Conservation (phyloP, 371 early-diverging fungal species). For the Rhizopus arrhizus region DNA sequence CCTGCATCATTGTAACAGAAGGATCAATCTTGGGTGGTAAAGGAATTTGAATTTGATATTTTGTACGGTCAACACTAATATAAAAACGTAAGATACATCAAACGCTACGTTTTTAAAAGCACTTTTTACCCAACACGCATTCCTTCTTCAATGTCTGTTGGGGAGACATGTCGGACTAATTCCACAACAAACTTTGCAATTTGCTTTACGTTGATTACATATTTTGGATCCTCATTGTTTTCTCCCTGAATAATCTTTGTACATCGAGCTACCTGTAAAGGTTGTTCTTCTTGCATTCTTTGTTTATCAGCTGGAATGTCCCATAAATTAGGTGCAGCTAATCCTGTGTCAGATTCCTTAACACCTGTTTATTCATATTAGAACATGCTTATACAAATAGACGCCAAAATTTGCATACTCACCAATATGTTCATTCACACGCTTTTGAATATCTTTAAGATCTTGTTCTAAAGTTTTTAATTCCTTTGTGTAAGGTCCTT, state of each 20-base stretch:
- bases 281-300: slow-evolving; percentile 95
- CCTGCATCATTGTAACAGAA: slow-evolving; percentile 98
- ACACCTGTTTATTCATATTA: slow-evolving; percentile 64
- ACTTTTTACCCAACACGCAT: slow-evolving; percentile 95
- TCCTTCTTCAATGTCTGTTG: slow-evolving; percentile 99
- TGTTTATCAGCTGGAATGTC: slow-evolving; percentile 99
- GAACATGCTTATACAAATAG: too few species aligned
- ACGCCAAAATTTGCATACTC: slow-evolving; percentile 3
- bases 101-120: background rate
- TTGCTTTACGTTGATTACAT: slow-evolving; percentile 98
- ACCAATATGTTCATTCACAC: slow-evolving; percentile 97
- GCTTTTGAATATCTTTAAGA: slow-evolving; percentile 93
- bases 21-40: slow-evolving; percentile 97
- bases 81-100: too few species aligned
- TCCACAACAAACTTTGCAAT: slow-evolving; percentile 99
- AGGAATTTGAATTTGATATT: slow-evolving; percentile 97
- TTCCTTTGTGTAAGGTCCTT: slow-evolving; percentile 95
- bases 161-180: slow-evolving; percentile 94
- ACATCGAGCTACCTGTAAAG: slow-evolving; percentile 97
- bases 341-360: slow-evolving; percentile 99
- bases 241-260: slow-evolving; percentile 93
- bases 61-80: slow-evolving; percentile 94
- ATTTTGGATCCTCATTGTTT: slow-evolving; percentile 84
- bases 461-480: slow-evolving; percentile 90
- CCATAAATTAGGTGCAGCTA: slow-evolving; percentile 99